Evolutionary conservation across 768 basidiomycete genomes (phyloP).

Genomic region (Mrakia frigida): DNA sequence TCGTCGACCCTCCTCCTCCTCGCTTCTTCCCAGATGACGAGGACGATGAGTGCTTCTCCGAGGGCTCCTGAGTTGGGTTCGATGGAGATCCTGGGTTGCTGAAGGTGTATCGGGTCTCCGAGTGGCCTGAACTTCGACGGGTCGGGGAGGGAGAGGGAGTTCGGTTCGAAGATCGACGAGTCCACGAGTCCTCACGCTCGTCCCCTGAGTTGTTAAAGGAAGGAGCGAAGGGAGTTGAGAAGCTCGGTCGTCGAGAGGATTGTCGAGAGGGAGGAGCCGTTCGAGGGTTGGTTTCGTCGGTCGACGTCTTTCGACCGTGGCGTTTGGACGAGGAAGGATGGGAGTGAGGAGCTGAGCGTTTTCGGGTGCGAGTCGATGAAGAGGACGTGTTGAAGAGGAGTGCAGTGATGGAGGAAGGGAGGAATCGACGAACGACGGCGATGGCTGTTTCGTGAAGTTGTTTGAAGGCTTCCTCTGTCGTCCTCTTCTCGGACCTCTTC

Average conservation of each 20-base stretch:
- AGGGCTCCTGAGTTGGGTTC: not conserved
- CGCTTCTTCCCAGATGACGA: not conserved
- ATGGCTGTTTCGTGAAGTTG: constrained; percentile 5
- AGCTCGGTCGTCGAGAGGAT: constrained; percentile 10
- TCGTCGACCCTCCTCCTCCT: not conserved
- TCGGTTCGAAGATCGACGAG: not conserved
- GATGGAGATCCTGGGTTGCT: not conserved
- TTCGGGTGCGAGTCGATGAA: not conserved
- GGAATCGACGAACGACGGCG: not conserved
- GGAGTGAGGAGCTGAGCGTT: not conserved
- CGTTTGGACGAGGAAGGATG: not conserved
- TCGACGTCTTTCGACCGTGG: not conserved
- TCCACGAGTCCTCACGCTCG: not conserved
- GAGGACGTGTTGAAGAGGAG: not conserved
- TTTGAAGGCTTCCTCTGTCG: constrained; percentile 12
- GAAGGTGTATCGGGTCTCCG: constrained; percentile 2
- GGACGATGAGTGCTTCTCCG: not conserved
- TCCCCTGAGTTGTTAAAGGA: not conserved
- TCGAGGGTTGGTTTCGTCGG: not conserved
- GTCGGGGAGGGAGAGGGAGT: not conserved
- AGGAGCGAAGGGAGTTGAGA: not conserved
- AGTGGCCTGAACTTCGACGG: not conserved
- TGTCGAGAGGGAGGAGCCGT: not conserved
- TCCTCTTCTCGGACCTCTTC: constrained; percentile 1
- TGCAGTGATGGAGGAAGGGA: not conserved